These are phyloP conservation scores for Rhynchospora tenuis DNA, from an alignment of 176 grass and related monocot species.

Conservation along the genomic window DNA sequence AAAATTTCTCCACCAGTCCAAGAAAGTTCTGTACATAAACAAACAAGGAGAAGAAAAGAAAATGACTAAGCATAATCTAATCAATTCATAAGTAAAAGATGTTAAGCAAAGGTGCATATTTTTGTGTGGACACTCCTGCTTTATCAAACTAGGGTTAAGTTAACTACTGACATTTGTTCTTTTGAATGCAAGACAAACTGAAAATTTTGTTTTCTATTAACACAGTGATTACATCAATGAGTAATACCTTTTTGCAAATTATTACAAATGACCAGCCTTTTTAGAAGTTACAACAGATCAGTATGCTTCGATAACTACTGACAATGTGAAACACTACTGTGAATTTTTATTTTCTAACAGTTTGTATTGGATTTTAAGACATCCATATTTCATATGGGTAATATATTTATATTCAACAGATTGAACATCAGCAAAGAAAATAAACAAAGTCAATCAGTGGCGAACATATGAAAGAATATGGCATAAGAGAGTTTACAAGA, in stretches of 20 bases:
- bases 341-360: not conserved
- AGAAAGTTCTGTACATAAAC: constrained; percentile 68
- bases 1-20: constrained; percentile 86
- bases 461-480: not conserved
- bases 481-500: constrained; percentile 45
- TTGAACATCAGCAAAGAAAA: not conserved
- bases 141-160: not conserved
- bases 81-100: not conserved
- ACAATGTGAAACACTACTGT: not conserved
- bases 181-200: not conserved
- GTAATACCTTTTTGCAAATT: not conserved
- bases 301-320: not conserved
- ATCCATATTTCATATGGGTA: not conserved
- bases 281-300: not conserved
- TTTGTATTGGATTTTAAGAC: not conserved
- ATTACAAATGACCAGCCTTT: not conserved
- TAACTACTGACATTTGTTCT: not conserved
- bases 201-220: not conserved
- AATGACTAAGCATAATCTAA: not conserved
- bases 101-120: not conserved
- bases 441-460: not conserved
- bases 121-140: not conserved
- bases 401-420: not conserved
- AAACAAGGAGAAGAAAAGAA: not conserved
- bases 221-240: not conserved